These are phyloP conservation scores for Hymenoscyphus repandus DNA, from an alignment of 2,329 filamentous ascomycete genomes.

Conservation along the genomic window DNA sequence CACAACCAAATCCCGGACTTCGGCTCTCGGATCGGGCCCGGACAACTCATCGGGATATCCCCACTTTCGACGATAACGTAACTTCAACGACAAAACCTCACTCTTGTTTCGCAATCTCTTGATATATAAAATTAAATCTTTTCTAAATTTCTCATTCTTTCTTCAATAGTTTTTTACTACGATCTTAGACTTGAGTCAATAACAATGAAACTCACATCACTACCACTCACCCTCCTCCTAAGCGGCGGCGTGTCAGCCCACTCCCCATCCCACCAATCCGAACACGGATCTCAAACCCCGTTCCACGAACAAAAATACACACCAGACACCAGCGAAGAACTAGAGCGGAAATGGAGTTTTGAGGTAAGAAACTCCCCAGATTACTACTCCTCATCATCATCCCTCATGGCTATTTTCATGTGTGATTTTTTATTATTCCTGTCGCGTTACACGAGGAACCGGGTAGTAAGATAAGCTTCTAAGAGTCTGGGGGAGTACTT, in stretches of 20 bases:
- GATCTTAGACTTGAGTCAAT: too few relatives aligned
- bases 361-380: constrained; percentile 39
- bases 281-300: constrained; percentile 32
- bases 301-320: constrained; percentile 40
- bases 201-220: neutral
- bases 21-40: too few relatives aligned
- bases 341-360: constrained; percentile 52
- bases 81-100: too few relatives aligned
- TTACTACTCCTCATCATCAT: neutral
- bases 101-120: too few relatives aligned
- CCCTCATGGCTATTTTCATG: too few relatives aligned
- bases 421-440: neutral
- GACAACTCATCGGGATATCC: too few relatives aligned
- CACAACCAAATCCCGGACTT: too few relatives aligned
- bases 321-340: constrained; percentile 45
- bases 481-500: neutral
- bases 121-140: too few relatives aligned
- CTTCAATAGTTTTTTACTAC: too few relatives aligned
- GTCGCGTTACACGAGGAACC: neutral
- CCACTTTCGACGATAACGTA: too few relatives aligned
- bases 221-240: neutral
- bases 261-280: constrained; percentile 8
- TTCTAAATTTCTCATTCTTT: too few relatives aligned
- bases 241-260: constrained; percentile 11
- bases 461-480: neutral